Conservation (phyloP, 805 yeast genomes). For the Yamadazyma ubonensis region DNA sequence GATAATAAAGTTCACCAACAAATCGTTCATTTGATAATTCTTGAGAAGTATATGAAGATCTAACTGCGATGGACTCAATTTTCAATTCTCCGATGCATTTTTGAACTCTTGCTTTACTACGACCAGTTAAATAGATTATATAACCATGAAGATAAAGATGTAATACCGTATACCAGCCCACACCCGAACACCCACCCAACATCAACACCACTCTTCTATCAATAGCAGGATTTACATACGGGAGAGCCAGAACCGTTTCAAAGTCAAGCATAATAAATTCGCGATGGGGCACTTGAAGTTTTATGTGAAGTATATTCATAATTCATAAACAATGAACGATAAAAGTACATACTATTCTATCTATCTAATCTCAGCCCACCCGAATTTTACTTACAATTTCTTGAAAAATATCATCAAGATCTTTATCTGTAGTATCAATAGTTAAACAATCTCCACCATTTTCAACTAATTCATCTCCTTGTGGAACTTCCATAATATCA, state of each 20-base stretch:
- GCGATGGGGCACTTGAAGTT: background rate
- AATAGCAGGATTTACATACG: conserved; percentile 56
- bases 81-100: conserved; percentile 57
- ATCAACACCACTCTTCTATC: conserved; percentile 67
- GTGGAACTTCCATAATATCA: conserved; percentile 70
- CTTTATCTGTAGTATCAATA: conserved; percentile 33
- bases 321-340: too few species aligned
- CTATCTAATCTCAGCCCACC: background rate
- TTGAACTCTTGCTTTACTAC: conserved; percentile 55
- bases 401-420: conserved; percentile 25
- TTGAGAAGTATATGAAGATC: conserved; percentile 24
- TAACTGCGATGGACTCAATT: conserved; percentile 46
- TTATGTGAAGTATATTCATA: background rate
- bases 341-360: too few species aligned
- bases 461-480: conserved; percentile 32
- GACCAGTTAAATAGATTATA: conserved; percentile 70
- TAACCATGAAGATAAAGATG: conserved; percentile 80
- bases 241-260: conserved; percentile 39
- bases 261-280: conserved; percentile 12
- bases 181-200: conserved; percentile 81
- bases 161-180: conserved; percentile 74
- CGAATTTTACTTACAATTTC: conserved; percentile 17
- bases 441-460: conserved; percentile 38
- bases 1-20: conserved; percentile 35
- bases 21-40: conserved; percentile 21